Conservation (phyloP, 805 yeast genomes). For the Candida tibetensis region DNA sequence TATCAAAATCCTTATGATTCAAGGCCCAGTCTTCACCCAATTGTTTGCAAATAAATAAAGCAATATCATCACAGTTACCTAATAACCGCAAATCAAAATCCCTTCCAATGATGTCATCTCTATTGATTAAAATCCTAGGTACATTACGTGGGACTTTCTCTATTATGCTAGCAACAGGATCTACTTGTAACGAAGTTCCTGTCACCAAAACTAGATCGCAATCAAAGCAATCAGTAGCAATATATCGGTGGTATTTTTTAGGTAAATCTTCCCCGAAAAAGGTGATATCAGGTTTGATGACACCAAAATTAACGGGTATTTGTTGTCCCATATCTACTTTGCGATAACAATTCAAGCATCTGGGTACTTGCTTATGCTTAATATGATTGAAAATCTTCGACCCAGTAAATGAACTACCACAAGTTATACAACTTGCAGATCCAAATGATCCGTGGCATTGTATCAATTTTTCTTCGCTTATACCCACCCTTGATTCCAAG, state of each 20-base stretch:
- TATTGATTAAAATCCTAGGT: conserved; percentile 40
- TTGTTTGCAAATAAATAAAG: conserved; percentile 28
- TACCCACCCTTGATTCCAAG: conserved; percentile 46
- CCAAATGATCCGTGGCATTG: conserved; percentile 86
- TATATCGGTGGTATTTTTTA: conserved; percentile 28
- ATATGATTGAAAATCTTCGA: conserved; percentile 44
- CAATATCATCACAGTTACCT: conserved; percentile 43
- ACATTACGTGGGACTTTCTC: conserved; percentile 29
- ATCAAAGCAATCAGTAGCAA: conserved; percentile 51
- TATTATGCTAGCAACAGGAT: conserved; percentile 43
- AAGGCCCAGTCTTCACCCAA: conserved; percentile 29
- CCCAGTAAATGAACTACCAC: conserved; percentile 56
- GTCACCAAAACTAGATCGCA: conserved; percentile 81
- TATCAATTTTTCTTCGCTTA: conserved; percentile 55
- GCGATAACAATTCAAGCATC: conserved; percentile 47
- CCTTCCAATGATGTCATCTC: conserved; percentile 34
- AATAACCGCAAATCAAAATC: conserved; percentile 39
- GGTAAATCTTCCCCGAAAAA: conserved; percentile 75
- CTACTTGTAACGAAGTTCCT: conserved; percentile 80
- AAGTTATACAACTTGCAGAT: conserved; percentile 72
- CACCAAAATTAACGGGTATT: conserved; percentile 33
- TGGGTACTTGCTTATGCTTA: conserved; percentile 49
- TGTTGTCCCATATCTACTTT: conserved; percentile 22
- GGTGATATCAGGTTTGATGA: conserved; percentile 88
- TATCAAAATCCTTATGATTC: conserved; percentile 12